These are phyloP conservation scores for Xylariales sp. DNA, from an alignment of 2,329 filamentous ascomycete species.

Conservation along the genomic window DNA sequence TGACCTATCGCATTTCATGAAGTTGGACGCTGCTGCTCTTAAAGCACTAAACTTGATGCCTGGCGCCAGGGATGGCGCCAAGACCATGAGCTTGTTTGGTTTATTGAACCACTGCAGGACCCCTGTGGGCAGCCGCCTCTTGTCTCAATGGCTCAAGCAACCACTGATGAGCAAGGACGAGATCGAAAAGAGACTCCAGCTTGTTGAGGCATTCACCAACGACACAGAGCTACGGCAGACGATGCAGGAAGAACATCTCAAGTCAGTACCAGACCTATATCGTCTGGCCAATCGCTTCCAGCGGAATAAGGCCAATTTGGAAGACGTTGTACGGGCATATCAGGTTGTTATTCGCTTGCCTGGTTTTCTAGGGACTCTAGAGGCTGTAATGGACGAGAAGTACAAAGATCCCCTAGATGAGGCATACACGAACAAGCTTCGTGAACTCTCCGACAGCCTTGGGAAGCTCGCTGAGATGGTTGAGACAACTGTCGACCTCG, in stretches of 20 bases:
- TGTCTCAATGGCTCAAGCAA: constrained; percentile 97
- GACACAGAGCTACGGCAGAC: constrained; percentile 92
- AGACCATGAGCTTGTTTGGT: constrained; percentile 94
- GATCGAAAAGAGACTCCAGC: constrained; percentile 85
- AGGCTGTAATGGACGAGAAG: constrained; percentile 90
- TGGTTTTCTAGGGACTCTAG: constrained; percentile 82
- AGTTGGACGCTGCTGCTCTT: constrained; percentile 88
- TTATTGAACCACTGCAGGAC: constrained; percentile 97
- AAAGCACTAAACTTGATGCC: constrained; percentile 97
- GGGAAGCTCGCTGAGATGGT: constrained; percentile 95
- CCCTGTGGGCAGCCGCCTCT: constrained; percentile 79
- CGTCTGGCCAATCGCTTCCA: constrained; percentile 93
- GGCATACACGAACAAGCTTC: constrained; percentile 81
- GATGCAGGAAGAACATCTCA: constrained; percentile 93
- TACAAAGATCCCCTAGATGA: constrained; percentile 84
- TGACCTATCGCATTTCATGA: constrained; percentile 96
- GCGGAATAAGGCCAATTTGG: constrained; percentile 81
- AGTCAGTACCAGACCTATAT: constrained; percentile 91
- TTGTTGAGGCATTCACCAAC: constrained; percentile 90
- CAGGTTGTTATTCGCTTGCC: constrained; percentile 91
- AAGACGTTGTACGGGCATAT: constrained; percentile 93
- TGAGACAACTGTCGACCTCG: constrained; percentile 93
- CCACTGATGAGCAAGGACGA: constrained; percentile 87
- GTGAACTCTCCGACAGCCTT: constrained; percentile 71
- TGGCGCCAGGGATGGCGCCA: constrained; percentile 87